phyloP scores from a whole-genome alignment of 805 yeast species.

The Monosporozyma aquatica region DNA sequence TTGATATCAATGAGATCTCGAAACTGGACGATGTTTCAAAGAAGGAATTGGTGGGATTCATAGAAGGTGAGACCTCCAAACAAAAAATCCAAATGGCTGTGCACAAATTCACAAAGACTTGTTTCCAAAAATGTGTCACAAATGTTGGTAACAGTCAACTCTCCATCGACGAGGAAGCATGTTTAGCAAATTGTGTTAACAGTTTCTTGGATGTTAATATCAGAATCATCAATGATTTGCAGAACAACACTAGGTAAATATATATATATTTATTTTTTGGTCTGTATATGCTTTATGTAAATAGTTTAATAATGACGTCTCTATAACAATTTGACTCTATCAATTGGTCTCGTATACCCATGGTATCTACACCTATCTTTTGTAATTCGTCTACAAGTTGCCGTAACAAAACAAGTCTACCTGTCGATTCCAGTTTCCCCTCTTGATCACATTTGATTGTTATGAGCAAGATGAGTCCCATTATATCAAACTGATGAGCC shows the following conservation, averaged over 20 bases:
- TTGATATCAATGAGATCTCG: slow-evolving; percentile 35
- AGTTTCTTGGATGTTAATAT: slow-evolving; percentile 82
- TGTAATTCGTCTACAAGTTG: not conserved
- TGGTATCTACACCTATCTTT: not conserved
- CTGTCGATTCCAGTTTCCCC: slow-evolving; percentile 12
- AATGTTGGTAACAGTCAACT: slow-evolving; percentile 41
- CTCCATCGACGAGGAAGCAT: slow-evolving; percentile 52
- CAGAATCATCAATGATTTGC: slow-evolving; percentile 56
- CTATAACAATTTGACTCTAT: not conserved
- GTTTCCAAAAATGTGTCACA: slow-evolving; percentile 77
- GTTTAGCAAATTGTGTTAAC: slow-evolving; percentile 74
- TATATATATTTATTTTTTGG: too few relatives aligned
- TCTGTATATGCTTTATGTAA: not conserved
- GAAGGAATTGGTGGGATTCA: slow-evolving; percentile 63
- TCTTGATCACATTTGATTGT: slow-evolving; percentile 22
- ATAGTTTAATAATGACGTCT: not conserved
- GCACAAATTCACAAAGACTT: slow-evolving; percentile 80
- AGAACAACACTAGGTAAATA: slow-evolving; percentile 8
- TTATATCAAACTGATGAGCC: slow-evolving; percentile 21
- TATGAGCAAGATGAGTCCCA: slow-evolving; percentile 15
- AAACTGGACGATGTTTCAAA: slow-evolving; percentile 59
- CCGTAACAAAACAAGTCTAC: not conserved
- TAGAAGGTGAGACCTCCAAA: slow-evolving; percentile 77
- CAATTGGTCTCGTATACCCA: not conserved
- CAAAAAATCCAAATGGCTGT: slow-evolving; percentile 81